These are phyloP conservation scores for Boletus albobrunnescens DNA, from an alignment of 1,284 basidiomycete genomes.

Conservation along the genomic window DNA sequence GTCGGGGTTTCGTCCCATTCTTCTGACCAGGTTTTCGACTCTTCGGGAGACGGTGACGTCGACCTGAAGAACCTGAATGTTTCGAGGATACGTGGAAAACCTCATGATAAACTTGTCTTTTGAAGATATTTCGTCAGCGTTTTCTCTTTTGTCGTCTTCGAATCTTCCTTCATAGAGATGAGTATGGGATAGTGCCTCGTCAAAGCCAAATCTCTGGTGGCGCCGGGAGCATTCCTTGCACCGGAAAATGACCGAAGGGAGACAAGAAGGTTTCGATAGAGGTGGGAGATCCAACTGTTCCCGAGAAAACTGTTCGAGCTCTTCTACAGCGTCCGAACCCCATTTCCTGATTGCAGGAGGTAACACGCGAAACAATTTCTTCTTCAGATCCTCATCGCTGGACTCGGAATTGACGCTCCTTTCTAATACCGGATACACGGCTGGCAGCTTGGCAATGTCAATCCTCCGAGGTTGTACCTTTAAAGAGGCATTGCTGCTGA, in stretches of 20 bases:
- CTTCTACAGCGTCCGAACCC: conserved; percentile 8
- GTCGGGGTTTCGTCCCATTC: conserved; percentile 10
- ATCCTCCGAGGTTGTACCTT: conserved; percentile 3
- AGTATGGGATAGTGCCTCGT: conserved; percentile 9
- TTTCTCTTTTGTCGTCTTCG: not conserved
- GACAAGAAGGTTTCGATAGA: conserved; percentile 7
- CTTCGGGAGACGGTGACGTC: conserved; percentile 8
- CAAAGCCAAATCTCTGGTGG: conserved; percentile 4
- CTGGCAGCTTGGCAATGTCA: conserved; percentile 10
- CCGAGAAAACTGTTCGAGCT: conserved; percentile 10
- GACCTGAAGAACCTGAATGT: conserved; percentile 5
- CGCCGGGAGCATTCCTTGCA: conserved; percentile 5
- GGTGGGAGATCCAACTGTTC: not conserved
- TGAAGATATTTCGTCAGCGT: not conserved
- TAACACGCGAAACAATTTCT: not conserved
- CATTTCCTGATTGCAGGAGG: conserved; percentile 7
- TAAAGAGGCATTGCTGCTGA: not conserved
- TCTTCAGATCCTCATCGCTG: not conserved
- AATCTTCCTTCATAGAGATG: conserved; percentile 6
- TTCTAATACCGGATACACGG: conserved; percentile 4
- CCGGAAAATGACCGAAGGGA: conserved; percentile 14
- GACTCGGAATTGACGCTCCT: not conserved
- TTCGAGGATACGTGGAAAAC: not conserved
- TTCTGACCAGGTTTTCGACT: conserved; percentile 13
- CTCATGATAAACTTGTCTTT: not conserved